These are phyloP conservation scores for Naganishia sp. DNA, from an alignment of 1,284 basidiomycete species.

Conservation along the genomic window DNA sequence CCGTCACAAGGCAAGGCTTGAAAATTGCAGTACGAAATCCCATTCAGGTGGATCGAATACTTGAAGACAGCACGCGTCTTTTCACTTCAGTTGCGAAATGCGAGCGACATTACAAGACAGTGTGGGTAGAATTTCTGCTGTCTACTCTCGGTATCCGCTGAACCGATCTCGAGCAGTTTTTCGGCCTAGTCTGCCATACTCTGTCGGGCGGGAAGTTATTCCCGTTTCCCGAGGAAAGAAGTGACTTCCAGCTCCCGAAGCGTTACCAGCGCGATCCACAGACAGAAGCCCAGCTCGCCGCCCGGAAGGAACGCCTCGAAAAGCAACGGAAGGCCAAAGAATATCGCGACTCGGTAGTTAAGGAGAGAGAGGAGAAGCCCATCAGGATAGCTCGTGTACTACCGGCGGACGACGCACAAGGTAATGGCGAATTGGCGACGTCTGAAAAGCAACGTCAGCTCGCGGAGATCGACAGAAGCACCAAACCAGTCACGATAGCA, in stretches of 20 bases:
- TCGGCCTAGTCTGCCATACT: constrained; percentile 4
- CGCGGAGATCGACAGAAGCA: constrained; percentile 12
- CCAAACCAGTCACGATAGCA: constrained; percentile 15
- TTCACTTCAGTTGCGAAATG: no score
- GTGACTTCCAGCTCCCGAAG: constrained; percentile 16
- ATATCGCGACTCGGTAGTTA: background rate
- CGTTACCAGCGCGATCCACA: constrained; percentile 22
- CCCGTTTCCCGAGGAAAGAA: constrained; percentile 13
- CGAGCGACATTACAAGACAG: no score
- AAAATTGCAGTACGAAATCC: no score
- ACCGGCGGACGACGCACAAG: constrained; percentile 5
- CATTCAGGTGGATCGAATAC: no score
- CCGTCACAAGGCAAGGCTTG: no score
- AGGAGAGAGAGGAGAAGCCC: constrained; percentile 21
- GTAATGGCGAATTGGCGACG: background rate
- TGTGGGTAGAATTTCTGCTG: no score
- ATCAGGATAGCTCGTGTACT: constrained; percentile 14
- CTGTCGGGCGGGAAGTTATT: constrained; percentile 10
- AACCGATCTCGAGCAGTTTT: background rate
- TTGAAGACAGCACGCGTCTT: no score
- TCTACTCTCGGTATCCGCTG: background rate
- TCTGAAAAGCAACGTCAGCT: constrained; percentile 5
- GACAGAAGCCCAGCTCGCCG: constrained; percentile 7
- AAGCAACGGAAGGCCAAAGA: constrained; percentile 16
- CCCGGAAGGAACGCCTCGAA: constrained; percentile 11